Conservation (phyloP, 305 asterid genomes). For the Lippia alba region DNA sequence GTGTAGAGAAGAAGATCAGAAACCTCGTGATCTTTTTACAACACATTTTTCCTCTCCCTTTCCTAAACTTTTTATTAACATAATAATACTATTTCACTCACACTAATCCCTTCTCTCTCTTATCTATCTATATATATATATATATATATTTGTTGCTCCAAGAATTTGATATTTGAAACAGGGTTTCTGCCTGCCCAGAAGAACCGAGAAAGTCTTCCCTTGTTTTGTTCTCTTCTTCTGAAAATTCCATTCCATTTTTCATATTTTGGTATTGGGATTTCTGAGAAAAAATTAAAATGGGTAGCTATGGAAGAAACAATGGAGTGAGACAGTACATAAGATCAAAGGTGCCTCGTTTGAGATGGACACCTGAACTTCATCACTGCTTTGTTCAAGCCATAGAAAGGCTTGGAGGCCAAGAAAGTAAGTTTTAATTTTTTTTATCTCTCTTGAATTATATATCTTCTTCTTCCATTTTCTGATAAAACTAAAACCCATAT, state of each 20-base stretch:
- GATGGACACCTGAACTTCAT: slow-evolving; percentile 89
- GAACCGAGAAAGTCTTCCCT: slow-evolving; percentile 12
- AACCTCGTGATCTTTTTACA: slow-evolving; percentile 30
- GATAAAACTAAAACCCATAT: too few species aligned
- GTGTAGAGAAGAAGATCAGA: slow-evolving; percentile 39
- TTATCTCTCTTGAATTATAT: too few species aligned
- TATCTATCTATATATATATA: slow-evolving; percentile 23
- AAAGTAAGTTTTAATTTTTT: slow-evolving; percentile 37
- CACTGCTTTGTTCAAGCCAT: slow-evolving; percentile 69
- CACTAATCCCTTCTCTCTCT: slow-evolving; percentile 29
- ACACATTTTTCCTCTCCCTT: not conserved
- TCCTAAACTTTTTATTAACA: too few species aligned
- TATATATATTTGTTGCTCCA: not conserved
- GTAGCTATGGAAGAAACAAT: slow-evolving; percentile 54
- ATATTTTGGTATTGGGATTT: not conserved
- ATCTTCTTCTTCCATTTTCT: not conserved
- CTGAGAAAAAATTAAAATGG: slow-evolving; percentile 36
- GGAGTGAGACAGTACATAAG: slow-evolving; percentile 75
- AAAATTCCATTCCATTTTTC: slow-evolving; percentile 9
- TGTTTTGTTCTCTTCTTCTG: slow-evolving; percentile 36
- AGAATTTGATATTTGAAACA: not conserved
- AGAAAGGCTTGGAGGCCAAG: slow-evolving; percentile 68
- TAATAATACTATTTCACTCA: not conserved
- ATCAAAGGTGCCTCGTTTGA: slow-evolving; percentile 72
- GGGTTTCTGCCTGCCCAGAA: slow-evolving; percentile 18